Conservation (phyloP, 495 filamentous ascomycete species). For the Aspergillus nidulans region DNA sequence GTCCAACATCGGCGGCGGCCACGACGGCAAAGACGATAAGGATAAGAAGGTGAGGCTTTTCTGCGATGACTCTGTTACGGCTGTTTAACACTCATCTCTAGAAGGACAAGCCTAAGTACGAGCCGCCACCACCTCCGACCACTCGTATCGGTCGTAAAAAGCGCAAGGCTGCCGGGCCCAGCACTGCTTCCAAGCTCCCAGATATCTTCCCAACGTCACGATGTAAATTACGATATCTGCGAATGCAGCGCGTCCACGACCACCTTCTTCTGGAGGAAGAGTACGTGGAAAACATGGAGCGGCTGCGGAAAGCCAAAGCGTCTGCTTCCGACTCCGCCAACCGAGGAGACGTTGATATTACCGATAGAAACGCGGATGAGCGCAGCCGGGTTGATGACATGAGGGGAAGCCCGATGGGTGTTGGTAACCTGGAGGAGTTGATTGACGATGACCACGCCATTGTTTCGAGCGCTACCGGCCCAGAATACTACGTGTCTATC, state of each 20-base stretch:
- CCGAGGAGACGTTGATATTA: constrained; percentile 39
- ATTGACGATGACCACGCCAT: constrained; percentile 99
- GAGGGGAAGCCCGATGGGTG: constrained; percentile 97
- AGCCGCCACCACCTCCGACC: constrained; percentile 93
- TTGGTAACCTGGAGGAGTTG: constrained; percentile 96
- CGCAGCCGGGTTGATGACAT: constrained; percentile 96
- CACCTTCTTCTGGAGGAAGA: constrained; percentile 96
- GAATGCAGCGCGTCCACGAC: constrained; percentile 98
- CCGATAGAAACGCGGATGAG: constrained; percentile 85
- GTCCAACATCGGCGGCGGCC: constrained; percentile 77
- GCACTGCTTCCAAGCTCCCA: constrained; percentile 90
- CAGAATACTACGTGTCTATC: constrained; percentile 99
- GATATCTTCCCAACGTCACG: constrained; percentile 89
- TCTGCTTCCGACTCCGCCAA: constrained; percentile 60
- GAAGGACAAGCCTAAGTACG: constrained; percentile 99
- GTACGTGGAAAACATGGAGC: constrained; percentile 98
- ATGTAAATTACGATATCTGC: constrained; percentile 93
- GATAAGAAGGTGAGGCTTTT: constrained; percentile 75
- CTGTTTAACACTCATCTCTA: constrained; percentile 26
- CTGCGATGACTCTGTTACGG: background rate
- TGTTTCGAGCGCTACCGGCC: constrained; percentile 93
- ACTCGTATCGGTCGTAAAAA: constrained; percentile 98
- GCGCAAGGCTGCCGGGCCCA: constrained; percentile 86
- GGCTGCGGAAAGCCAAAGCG: constrained; percentile 83
- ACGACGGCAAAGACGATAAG: constrained; percentile 79